Percentiles rank a stretch among this genome's conserved stretches.
These are phyloP conservation scores for Ilyonectria destructans DNA, from an alignment of 2,329 filamentous ascomycete species.

Conservation along the genomic window DNA sequence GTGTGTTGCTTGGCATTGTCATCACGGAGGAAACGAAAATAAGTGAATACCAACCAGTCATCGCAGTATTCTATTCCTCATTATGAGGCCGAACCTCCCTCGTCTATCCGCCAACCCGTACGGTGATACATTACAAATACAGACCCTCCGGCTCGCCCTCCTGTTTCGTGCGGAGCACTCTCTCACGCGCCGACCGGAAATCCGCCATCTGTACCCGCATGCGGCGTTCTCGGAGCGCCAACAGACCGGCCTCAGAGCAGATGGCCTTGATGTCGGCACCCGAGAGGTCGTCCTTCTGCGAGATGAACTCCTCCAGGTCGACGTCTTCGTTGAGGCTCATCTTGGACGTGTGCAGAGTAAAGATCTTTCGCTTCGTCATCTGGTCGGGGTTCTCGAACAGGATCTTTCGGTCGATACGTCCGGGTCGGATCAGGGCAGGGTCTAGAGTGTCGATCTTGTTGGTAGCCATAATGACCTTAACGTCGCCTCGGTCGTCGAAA, in stretches of 20 bases:
- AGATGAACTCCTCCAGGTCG: slow-evolving; percentile 99
- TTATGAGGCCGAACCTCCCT: slow-evolving; percentile 39
- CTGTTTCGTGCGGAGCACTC: slow-evolving; percentile 97
- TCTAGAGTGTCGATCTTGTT: slow-evolving; percentile 99
- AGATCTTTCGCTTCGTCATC: slow-evolving; percentile 98
- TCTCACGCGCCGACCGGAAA: slow-evolving; percentile 92
- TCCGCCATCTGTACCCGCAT: slow-evolving; percentile 99
- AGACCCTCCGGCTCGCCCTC: slow-evolving; percentile 98
- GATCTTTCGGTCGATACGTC: slow-evolving; percentile 99
- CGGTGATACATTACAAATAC: slow-evolving; percentile 83
- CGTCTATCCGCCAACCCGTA: slow-evolving; percentile 43
- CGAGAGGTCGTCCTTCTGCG: slow-evolving; percentile 96
- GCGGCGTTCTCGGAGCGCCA: slow-evolving; percentile 93
- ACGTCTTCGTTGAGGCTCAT: slow-evolving; percentile 98
- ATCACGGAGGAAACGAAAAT: neutral
- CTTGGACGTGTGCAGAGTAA: slow-evolving; percentile 97
- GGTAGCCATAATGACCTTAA: slow-evolving; percentile 99
- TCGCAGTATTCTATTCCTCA: slow-evolving; percentile 41
- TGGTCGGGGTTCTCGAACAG: slow-evolving; percentile 80
- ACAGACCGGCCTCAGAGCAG: slow-evolving; percentile 95
- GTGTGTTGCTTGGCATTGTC: neutral
- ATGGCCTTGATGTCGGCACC: slow-evolving; percentile 99
- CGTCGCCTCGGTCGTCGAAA: slow-evolving; percentile 98
- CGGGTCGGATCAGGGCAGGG: slow-evolving; percentile 94
- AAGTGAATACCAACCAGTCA: slow-evolving; percentile 9